Evolutionary conservation across 345 rosid species (phyloP).

Genomic region (Heritiera fomes): DNA sequence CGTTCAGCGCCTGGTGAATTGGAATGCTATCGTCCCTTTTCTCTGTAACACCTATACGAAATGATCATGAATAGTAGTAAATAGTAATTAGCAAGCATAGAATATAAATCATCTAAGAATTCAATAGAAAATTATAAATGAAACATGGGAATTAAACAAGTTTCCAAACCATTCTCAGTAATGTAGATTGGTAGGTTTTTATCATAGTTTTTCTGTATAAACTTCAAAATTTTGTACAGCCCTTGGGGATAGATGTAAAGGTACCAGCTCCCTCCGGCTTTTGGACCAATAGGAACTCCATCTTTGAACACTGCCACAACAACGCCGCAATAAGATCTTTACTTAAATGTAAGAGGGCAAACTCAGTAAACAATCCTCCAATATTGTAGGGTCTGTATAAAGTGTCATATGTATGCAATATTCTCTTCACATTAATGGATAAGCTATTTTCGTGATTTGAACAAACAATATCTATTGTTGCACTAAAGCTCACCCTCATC

Average conservation of each 20-base stretch:
- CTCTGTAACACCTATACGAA: conserved; percentile 30
- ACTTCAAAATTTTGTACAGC: conserved; percentile 34
- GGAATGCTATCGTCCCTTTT: conserved; percentile 11
- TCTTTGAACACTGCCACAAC: conserved; percentile 23
- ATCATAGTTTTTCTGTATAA: conserved; percentile 22
- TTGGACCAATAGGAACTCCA: conserved; percentile 37
- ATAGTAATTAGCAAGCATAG: neutral
- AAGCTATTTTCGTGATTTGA: no score
- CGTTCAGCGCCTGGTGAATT: conserved; percentile 10
- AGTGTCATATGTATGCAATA: no score
- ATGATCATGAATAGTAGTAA: neutral
- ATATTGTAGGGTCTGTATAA: no score
- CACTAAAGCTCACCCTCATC: no score
- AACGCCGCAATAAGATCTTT: neutral
- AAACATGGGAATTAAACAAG: neutral
- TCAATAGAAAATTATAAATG: neutral
- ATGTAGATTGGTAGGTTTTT: conserved; percentile 37
- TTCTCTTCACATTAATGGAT: neutral
- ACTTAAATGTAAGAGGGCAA: no score
- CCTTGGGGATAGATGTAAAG: conserved; percentile 37
- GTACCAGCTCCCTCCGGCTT: conserved; percentile 33
- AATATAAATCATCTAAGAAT: neutral
- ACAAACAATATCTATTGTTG: no score
- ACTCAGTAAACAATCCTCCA: no score
- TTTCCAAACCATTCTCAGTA: conserved; percentile 42